phyloP scores from a whole-genome alignment of 257 asterid genomes.

The Solanum pinnatisectum region DNA sequence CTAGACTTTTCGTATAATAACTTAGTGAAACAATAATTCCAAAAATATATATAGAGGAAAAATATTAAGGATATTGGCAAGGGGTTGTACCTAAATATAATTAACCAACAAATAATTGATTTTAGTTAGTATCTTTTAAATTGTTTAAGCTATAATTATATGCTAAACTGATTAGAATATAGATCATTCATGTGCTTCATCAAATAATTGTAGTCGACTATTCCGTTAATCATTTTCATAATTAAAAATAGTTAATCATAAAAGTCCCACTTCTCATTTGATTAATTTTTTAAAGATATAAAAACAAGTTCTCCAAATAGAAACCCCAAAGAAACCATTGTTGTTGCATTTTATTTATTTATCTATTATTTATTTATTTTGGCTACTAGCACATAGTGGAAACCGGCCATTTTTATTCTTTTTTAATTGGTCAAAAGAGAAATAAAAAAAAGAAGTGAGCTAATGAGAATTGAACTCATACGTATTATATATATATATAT shows the following conservation, averaged over 20 bases:
- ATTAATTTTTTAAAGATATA: not conserved
- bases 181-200: not conserved
- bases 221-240: not conserved
- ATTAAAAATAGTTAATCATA: not conserved
- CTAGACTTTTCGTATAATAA: not conserved
- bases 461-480: not conserved
- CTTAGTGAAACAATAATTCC: not conserved
- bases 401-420: not conserved
- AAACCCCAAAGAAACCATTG: not conserved
- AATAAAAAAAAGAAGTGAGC: not conserved
- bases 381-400: not conserved
- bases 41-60: not conserved
- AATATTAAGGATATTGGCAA: not conserved
- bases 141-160: not conserved
- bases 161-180: not conserved
- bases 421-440: not conserved
- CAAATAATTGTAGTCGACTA: not conserved
- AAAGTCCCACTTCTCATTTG: not conserved
- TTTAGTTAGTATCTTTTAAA: not conserved
- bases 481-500: not conserved
- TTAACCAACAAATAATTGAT: not conserved
- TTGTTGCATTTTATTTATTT: not conserved
- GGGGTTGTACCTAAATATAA: not conserved
- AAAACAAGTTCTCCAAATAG: not conserved
- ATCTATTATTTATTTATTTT: not conserved